Percentiles rank a stretch among this genome's conserved stretches.
phyloP scores from a whole-genome alignment of 2,329 filamentous ascomycete species.

The Nemania sp. region DNA sequence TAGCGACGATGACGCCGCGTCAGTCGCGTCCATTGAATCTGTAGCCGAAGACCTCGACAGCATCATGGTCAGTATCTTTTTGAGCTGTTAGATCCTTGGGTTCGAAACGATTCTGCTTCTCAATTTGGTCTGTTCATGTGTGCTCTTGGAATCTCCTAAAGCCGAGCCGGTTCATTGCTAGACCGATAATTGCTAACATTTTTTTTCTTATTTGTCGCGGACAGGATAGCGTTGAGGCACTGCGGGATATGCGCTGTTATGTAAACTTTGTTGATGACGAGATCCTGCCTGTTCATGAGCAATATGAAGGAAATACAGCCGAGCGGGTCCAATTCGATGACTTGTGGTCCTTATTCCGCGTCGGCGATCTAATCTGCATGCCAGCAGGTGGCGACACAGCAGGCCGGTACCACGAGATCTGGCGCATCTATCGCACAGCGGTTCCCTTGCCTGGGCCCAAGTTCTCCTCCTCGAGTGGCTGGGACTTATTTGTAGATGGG shows the following conservation, averaged over 20 bases:
- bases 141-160: too few relatives aligned
- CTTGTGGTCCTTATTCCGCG: conserved; percentile 47
- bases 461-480: conserved; percentile 38
- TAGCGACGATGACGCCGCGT: conserved; percentile 38
- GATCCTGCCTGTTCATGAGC: conserved; percentile 43
- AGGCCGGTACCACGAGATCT: conserved; percentile 45
- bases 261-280: conserved; percentile 49
- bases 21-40: conserved; percentile 43
- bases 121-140: too few relatives aligned
- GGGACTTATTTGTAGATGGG: conserved; percentile 44
- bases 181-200: too few relatives aligned
- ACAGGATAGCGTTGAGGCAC: conserved; percentile 45
- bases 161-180: too few relatives aligned
- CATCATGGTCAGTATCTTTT: too few relatives aligned
- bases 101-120: too few relatives aligned
- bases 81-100: too few relatives aligned
- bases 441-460: conserved; percentile 38
- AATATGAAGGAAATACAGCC: conserved; percentile 33
- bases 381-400: conserved; percentile 41
- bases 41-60: conserved; percentile 42
- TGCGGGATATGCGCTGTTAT: conserved; percentile 48
- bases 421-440: conserved; percentile 43
- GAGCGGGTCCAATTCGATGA: conserved; percentile 46
- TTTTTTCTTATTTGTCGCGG: too few relatives aligned
- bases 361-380: conserved; percentile 47